Percentiles rank a stretch among this genome's conserved stretches.
Evolutionary conservation across 1,139 yeast genomes (phyloP).

Genomic region (Hyphopichia pseudoburtonii): DNA sequence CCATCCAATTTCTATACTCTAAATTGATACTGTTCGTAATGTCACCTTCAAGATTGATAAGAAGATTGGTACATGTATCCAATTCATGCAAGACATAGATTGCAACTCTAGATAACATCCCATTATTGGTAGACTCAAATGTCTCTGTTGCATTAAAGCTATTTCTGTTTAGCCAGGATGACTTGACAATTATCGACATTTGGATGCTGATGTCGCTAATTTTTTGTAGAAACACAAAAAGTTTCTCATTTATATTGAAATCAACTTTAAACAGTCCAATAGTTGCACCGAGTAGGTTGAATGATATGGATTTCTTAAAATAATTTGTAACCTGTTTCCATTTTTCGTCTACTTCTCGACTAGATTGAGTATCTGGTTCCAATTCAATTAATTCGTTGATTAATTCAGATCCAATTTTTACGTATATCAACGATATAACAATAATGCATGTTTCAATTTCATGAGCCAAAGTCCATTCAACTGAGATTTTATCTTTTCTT

Average conservation of each 20-base stretch:
- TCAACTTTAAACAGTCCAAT: slow-evolving; percentile 5
- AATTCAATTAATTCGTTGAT: slow-evolving; percentile 35
- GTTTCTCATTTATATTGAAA: slow-evolving; percentile 12
- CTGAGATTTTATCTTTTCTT: slow-evolving; percentile 4
- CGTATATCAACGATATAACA: slow-evolving; percentile 29
- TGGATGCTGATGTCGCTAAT: slow-evolving; percentile 36
- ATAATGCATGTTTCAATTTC: slow-evolving; percentile 30
- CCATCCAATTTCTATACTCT: slow-evolving; percentile 30
- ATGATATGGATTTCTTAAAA: slow-evolving; percentile 34
- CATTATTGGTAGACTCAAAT: slow-evolving; percentile 35
- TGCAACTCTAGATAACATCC: slow-evolving; percentile 43
- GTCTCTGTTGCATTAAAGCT: slow-evolving; percentile 27
- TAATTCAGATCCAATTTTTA: slow-evolving; percentile 36
- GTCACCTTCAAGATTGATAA: slow-evolving; percentile 13
- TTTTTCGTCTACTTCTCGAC: slow-evolving; percentile 20
- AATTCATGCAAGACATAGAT: slow-evolving; percentile 39
- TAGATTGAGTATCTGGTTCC: slow-evolving; percentile 11
- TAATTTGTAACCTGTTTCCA: slow-evolving; percentile 40
- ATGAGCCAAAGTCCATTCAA: slow-evolving; percentile 28
- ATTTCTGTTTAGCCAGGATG: slow-evolving; percentile 39
- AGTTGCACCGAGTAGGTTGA: slow-evolving; percentile 8
- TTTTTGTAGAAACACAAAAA: slow-evolving; percentile 24
- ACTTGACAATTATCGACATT: slow-evolving; percentile 41
- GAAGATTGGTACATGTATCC: slow-evolving; percentile 17
- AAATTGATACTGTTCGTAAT: slow-evolving; percentile 9